Base-by-base conservation (phyloP, 1,284 basidiomycete genomes). In the Cryptococcus maquisensis region DNA sequence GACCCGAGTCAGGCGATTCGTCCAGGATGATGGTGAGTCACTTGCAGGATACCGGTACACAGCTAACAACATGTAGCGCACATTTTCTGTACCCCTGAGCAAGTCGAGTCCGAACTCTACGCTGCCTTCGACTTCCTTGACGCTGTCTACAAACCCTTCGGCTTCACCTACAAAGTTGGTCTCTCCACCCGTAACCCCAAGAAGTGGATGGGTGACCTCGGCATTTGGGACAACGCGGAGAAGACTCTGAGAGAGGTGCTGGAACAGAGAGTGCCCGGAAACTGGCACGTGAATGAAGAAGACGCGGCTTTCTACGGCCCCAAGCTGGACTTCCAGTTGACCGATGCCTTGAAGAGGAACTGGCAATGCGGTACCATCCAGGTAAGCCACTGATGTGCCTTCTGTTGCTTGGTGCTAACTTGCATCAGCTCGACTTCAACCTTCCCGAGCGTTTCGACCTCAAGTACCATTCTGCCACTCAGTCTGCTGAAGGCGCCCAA, bases 221-320 rank as follows among this genome's bases (percentile, higher is more conserved):
- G 87, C 63, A 90, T 91, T 0, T 98, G 94, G 95, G 80, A 96
- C 66, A 74, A 81, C 49, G 94, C 95, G 3, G 94, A 98, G 79
- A 78, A 79, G 48, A 88, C 90, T 84, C 82, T 98, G 52, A 86
- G 82, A 55, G 79, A 82, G 54, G 89, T 92, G 3, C 83, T 99
- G 44, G 90, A 98, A 54, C 86, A 86, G 68, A 85, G 86, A 62
- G 87, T 95, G 62, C 85, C 90, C 0, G 93, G 91, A 53, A 83
- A 88, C 66, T 99, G 96, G 96, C 85, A 88, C 61, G 78, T 95
- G 55, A 97, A 97, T 76, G 90, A 91, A 6, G 95, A 91, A 47
- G 96, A 99, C 71, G 96, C 96, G 49, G 96, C 96, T 18, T 94
- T 94, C 82, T 95, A 95, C 76, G 91, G 91, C 2, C 92, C 91